Evolutionary conservation across 176 grass and related monocot genomes (phyloP), one percentile per base, ranked within the genome.

Genomic region (Zoysia pacifica): DNA sequence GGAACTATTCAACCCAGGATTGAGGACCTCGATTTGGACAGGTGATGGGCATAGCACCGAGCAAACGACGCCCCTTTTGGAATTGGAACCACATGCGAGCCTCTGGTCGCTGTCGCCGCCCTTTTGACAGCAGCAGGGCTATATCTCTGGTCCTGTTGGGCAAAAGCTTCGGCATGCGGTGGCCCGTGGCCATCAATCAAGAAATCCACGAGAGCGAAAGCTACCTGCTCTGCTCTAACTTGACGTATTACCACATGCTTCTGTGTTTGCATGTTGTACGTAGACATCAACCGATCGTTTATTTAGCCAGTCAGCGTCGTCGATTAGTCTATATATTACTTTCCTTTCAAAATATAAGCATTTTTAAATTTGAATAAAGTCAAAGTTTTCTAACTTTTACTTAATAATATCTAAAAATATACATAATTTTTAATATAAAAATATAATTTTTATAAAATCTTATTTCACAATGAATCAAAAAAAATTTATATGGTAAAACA

Each of bases 11-110:
- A 54, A 11, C 8, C 51, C 4, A 16, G 14, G 70, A 55, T 55
- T 7, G 28, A 7, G 39, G 37, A 40, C 49, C 70, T 73, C 56
- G 71, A 74, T 40, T 10, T 44, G 4, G 71, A 74, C 72, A 6
- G 4, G 19, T 28, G 42, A 35, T 6, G 54, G 59, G 54, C 18
- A 45, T 43, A 48, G 18, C 8, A 39, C 43, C 36, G 16, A 74
- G 45, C 16, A 82, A 64, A 73, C 28, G 46, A 36, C 28, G 66
- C 13, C 50, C 20, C 66, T 70, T 80, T 70, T 20, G 42, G 78
- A 39, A 61, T 48, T 20, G 42, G 78, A 39, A 61, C 39, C 78
- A 80, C 78, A 80, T 48, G 79, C 78, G 28, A 70, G 66, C 13
- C 20, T 52, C 51, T 70, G 52, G 78, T 70, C 66, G 66, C 66